Evolutionary conservation across 257 asterid species (phyloP).

Genomic region (Salvia rosmarinus): DNA sequence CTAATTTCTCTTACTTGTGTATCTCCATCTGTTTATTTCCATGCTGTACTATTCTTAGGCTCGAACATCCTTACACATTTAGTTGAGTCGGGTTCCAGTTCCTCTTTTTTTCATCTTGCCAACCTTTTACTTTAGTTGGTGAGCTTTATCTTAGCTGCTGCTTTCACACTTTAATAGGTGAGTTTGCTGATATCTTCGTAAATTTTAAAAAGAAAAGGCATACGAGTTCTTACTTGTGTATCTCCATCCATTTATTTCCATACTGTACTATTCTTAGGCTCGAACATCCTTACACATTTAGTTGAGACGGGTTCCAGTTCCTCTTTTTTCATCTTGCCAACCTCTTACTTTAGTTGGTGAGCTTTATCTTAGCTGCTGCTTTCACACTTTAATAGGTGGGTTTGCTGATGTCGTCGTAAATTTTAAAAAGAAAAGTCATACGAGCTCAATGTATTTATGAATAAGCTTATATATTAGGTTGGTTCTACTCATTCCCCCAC

Average conservation of each 20-base stretch:
- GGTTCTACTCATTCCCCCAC: not conserved
- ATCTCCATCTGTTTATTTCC: not conserved
- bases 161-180: no score
- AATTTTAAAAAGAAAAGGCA: no score
- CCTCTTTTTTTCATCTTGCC: not conserved
- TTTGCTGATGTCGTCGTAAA: no score
- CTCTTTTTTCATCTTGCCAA: not conserved
- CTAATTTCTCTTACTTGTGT: not conserved
- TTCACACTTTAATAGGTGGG: no score
- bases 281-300: not conserved
- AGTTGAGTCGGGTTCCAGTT: constrained; percentile 19
- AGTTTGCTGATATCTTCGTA: no score
- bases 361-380: constrained; percentile 3
- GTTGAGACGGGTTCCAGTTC: constrained; percentile 19
- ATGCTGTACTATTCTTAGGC: not conserved
- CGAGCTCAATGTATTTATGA: no score
- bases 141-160: constrained; percentile 4
- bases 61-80: not conserved
- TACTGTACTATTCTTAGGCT: not conserved
- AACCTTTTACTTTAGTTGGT: not conserved
- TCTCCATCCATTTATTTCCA: not conserved
- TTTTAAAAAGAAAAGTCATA: no score
- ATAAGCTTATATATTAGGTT: no score
- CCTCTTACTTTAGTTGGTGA: not conserved
- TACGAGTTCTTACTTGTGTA: not conserved